Percentiles rank a stretch among this genome's conserved stretches.
phyloP scores from a whole-genome alignment of 768 basidiomycete genomes.

The Phlebiopsis flavidoalba region DNA sequence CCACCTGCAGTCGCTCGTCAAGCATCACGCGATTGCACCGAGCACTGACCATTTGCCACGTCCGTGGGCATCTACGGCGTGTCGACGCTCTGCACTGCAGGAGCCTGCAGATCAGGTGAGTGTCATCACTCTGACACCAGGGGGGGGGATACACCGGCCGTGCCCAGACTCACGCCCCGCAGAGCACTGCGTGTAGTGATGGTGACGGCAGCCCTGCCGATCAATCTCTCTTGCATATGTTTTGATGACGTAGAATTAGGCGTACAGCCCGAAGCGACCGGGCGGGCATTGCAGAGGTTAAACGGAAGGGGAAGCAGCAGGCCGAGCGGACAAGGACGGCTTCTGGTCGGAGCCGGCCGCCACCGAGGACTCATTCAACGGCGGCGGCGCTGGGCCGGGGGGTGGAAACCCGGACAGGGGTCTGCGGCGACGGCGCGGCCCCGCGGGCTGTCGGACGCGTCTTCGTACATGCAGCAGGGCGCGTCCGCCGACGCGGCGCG shows the following conservation, averaged over 20 bases:
- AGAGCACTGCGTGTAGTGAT: conserved; percentile 82
- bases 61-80: conserved; percentile 94
- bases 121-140: not conserved
- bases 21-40: conserved; percentile 95
- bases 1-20: conserved; percentile 75
- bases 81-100: conserved; percentile 84
- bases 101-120: conserved; percentile 83
- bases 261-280: conserved; percentile 76
- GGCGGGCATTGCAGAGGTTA: too few species aligned
- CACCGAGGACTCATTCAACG: conserved; percentile 10
- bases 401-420: conserved; percentile 27
- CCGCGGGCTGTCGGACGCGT: conserved; percentile 74
- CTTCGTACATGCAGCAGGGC: conserved; percentile 25
- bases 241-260: conserved; percentile 37
- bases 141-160: too few species aligned
- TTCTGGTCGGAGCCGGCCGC: conserved; percentile 14
- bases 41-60: conserved; percentile 72
- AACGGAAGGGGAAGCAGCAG: too few species aligned
- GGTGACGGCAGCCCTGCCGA: conserved; percentile 40
- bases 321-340: conserved; percentile 42
- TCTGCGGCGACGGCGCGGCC: conserved; percentile 41
- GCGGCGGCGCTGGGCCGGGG: conserved; percentile 35
- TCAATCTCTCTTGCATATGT: not conserved
- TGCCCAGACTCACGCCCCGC: not conserved
- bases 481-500: conserved; percentile 14